Evolutionary conservation across 768 basidiomycete genomes (phyloP), one percentile per base, ranked within the genome.

Genomic region (Russula olivacea): DNA sequence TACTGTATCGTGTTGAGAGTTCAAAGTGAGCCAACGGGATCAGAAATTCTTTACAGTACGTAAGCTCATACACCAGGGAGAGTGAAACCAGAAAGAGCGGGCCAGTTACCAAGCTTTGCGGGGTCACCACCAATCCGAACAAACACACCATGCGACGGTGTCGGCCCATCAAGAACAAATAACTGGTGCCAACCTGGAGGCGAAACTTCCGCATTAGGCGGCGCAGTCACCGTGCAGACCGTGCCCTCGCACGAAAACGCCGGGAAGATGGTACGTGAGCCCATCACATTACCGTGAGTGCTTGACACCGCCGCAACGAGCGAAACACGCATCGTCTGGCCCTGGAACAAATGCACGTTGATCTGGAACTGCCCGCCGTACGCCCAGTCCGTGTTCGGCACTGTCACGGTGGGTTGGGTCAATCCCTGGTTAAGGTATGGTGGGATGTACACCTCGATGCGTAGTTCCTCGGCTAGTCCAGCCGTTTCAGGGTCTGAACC

Each of bases 71-170:
- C 71, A 19, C 89, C 89, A 1, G 89, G 89, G 2, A 72, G 71
- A 1, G 80, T 83, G 70, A 91, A 91, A 55, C 85, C 89, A 36
- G 86, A 80, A 68, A 82, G 75, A 58, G 82, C 58, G 0, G 89
- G 89, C 89, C 89, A 91, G 66, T 87, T 83, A 0, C 89, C 89
- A 15, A 92, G 71, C 56, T 76, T 23, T 0, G 77, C 79, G 0
- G 89, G 89, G 70, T 92, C 91, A 1, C 87, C 88, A 23, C 90
- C 90, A 55, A 92, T 87, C 28, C 88, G 82, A 21, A 93, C 82
- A 83, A 86, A 88, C 12, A 77, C 73, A 12, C 88, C 86, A 65
- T 84, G 81, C 34, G 87, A 89, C 3, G 91, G 90, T 4, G 88
- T 89, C 32, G 88, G 85, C 1, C 88, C 88, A 58, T 91, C 89